Evolutionary conservation across 179 eudicot species (phyloP).

Genomic region (Silene noctiflora): DNA sequence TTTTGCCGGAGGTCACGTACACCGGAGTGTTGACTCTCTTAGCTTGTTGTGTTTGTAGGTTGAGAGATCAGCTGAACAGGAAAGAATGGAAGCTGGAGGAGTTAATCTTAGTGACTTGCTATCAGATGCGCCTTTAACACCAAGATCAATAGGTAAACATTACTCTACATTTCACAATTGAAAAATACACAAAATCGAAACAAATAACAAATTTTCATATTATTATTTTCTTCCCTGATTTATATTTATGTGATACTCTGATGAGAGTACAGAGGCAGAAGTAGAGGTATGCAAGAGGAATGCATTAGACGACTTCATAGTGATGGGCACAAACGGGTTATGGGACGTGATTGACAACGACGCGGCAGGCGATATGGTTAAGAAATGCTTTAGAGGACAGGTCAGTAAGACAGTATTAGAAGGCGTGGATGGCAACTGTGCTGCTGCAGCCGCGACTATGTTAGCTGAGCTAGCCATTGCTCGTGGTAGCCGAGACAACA

Average conservation of each 20-base stretch:
- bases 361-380: conserved; percentile 41
- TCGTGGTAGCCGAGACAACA: conserved; percentile 51
- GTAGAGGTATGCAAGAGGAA: conserved; percentile 33
- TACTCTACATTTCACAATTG: background rate
- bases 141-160: conserved; percentile 45
- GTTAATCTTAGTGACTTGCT: conserved; percentile 31
- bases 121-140: conserved; percentile 35
- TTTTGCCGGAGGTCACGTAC: too few relatives aligned
- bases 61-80: conserved; percentile 37
- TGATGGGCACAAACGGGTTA: conserved; percentile 52
- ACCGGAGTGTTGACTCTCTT: background rate
- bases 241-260: background rate
- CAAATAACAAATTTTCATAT: background rate
- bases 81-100: conserved; percentile 36
- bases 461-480: conserved; percentile 52
- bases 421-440: conserved; percentile 1
- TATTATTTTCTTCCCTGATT: background rate
- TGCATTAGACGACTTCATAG: conserved; percentile 39
- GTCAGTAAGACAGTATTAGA: conserved; percentile 19
- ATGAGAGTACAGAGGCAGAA: conserved; percentile 39
- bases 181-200: too few relatives aligned
- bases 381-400: conserved; percentile 31
- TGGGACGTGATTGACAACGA: conserved; percentile 56
- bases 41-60: conserved; percentile 31
- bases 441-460: conserved; percentile 39